A percentile compares a stretch with the other conserved stretches of the same genome.
phyloP scores from a whole-genome alignment of 306 rosid species.

The Rosa multiflora region DNA sequence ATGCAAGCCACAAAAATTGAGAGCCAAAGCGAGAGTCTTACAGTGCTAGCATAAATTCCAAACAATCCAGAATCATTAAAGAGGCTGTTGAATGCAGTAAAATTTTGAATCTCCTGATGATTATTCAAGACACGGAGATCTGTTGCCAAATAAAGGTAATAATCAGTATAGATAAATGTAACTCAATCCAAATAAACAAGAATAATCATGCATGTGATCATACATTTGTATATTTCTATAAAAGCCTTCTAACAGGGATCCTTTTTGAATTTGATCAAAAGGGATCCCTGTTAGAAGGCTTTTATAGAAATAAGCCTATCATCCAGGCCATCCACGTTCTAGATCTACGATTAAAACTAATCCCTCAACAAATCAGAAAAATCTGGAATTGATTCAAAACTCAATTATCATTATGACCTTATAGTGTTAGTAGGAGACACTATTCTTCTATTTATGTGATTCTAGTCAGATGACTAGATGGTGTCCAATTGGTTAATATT shows the following conservation, averaged over 20 bases:
- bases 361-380: background rate
- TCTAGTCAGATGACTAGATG: background rate
- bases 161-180: conserved; percentile 11
- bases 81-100: conserved; percentile 93
- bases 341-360: background rate
- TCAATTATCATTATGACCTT: background rate
- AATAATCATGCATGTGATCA: background rate
- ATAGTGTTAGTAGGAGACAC: background rate
- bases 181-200: conserved; percentile 20
- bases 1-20: background rate
- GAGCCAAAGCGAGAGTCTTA: conserved; percentile 39
- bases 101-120: conserved; percentile 73
- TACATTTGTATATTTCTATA: background rate
- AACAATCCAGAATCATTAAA: conserved; percentile 84
- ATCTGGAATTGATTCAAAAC: background rate
- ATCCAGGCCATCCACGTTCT: background rate
- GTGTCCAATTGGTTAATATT: background rate
- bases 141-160: conserved; percentile 29
- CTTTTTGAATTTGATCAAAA: too few species aligned
- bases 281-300: too few species aligned
- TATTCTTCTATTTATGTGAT: background rate
- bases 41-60: conserved; percentile 83
- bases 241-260: background rate
- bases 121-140: conserved; percentile 85
- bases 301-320: too few species aligned